Percentiles rank a stretch among this genome's conserved stretches.
These are phyloP conservation scores for Mayamaea pseudoterrestris DNA, from an alignment of 108 stramenopile genomes.

Conservation along the genomic window DNA sequence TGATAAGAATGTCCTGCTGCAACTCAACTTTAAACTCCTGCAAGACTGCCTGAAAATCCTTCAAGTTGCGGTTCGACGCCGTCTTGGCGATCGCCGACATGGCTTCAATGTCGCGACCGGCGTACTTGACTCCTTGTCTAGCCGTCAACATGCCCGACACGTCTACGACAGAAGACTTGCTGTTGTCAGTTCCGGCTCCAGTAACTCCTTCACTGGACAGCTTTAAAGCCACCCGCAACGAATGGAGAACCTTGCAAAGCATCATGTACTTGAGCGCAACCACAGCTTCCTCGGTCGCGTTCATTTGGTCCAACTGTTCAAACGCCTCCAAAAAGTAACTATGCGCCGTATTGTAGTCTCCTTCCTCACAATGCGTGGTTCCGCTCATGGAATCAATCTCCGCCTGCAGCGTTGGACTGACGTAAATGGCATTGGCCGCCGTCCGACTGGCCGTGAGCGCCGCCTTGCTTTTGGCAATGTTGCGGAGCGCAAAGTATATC, in stretches of 20 bases:
- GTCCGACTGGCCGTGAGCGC: conserved; percentile 95
- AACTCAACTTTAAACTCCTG: conserved; percentile 52
- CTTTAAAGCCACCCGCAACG: conserved; percentile 63
- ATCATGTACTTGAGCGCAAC: conserved; percentile 96
- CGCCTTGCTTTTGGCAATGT: conserved; percentile 96
- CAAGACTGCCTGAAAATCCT: conserved; percentile 80
- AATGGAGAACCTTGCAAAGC: conserved; percentile 87
- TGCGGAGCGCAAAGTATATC: conserved; percentile 92
- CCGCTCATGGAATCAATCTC: conserved; percentile 96
- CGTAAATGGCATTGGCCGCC: conserved; percentile 85
- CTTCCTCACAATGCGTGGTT: conserved; percentile 93
- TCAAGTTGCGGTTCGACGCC: conserved; percentile 77
- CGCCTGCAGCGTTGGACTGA: conserved; percentile 88
- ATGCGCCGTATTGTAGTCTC: conserved; percentile 97
- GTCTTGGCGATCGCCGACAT: conserved; percentile 91
- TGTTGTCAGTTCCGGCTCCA: conserved; percentile 35
- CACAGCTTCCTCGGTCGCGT: conserved; percentile 55
- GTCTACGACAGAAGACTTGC: conserved; percentile 40
- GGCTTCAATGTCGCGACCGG: conserved; percentile 88
- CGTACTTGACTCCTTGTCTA: conserved; percentile 91
- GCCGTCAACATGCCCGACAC: conserved; percentile 70
- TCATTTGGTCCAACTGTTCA: conserved; percentile 89
- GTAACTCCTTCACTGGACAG: conserved; percentile 45
- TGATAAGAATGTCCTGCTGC: conserved; percentile 84
- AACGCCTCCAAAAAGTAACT: conserved; percentile 99